A percentile compares a stretch with the other conserved stretches of the same genome.
Conservation (phyloP, 345 rosid genomes). For the Bruguiera parviflora region DNA sequence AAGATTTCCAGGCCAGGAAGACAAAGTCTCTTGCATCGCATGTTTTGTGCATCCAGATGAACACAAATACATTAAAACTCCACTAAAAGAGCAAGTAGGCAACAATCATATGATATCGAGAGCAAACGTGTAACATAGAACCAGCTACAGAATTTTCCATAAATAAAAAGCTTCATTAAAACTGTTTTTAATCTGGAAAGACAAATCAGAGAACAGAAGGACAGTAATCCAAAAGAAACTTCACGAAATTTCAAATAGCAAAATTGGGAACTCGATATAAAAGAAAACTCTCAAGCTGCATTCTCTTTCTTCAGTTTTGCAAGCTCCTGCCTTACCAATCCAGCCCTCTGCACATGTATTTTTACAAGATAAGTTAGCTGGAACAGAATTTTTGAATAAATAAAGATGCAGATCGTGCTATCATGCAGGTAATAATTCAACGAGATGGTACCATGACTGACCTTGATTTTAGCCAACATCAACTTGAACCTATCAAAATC, state of each 20-base stretch:
- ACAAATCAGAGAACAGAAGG: not conserved
- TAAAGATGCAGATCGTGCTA: not conserved
- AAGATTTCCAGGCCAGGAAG: too few species aligned
- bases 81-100: too few species aligned
- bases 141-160: not conserved
- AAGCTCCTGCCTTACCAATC: constrained; percentile 62
- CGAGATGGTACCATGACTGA: not conserved
- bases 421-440: not conserved
- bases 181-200: not conserved
- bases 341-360: constrained; percentile 49
- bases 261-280: not conserved
- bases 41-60: too few species aligned
- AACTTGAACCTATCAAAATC: constrained; percentile 83
- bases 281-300: constrained; percentile 23
- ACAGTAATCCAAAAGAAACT: not conserved
- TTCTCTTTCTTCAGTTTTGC: constrained; percentile 55
- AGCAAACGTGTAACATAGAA: too few species aligned
- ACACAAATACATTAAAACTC: too few species aligned
- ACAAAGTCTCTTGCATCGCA: too few species aligned
- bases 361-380: not conserved
- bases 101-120: too few species aligned
- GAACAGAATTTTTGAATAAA: not conserved
- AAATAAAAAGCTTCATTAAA: not conserved
- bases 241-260: not conserved
- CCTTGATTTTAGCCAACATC: constrained; percentile 94